Percentiles rank a stretch among this genome's conserved stretches.
Evolutionary conservation across 257 asterid species (phyloP).

Genomic region (Solanum ahanhuiri): DNA sequence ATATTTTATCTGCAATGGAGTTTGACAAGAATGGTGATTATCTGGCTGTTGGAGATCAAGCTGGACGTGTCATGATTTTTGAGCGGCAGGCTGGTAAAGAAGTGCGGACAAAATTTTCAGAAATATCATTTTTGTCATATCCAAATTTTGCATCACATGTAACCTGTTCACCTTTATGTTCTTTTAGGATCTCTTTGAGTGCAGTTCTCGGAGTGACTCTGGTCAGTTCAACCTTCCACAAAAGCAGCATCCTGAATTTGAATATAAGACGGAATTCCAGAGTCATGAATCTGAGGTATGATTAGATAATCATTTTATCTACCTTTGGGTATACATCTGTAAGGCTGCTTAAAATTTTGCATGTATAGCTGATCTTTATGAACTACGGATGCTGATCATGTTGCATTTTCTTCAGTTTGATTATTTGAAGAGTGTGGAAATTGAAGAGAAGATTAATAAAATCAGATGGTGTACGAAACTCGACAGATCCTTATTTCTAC

Average conservation of each 20-base stretch:
- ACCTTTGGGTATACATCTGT: background rate
- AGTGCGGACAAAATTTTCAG: constrained; percentile 28
- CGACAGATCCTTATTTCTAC: constrained; percentile 46
- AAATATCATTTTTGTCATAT: background rate
- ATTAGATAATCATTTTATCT: background rate
- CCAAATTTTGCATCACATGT: background rate
- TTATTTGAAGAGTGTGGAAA: constrained; percentile 75
- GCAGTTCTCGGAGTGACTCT: constrained; percentile 40
- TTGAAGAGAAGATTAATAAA: constrained; percentile 72
- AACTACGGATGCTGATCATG: constrained; percentile 15
- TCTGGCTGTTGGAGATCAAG: constrained; percentile 75
- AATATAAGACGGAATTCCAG: constrained; percentile 77
- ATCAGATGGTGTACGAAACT: constrained; percentile 50
- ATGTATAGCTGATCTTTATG: background rate
- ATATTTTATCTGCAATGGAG: constrained; percentile 59
- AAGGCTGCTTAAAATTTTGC: background rate
- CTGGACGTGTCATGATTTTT: constrained; percentile 70
- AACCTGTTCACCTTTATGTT: background rate
- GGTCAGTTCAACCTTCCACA: constrained; percentile 37
- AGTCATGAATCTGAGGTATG: constrained; percentile 88
- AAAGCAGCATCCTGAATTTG: constrained; percentile 41
- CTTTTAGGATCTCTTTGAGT: constrained; percentile 31
- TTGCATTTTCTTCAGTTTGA: constrained; percentile 48
- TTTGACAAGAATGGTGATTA: constrained; percentile 58
- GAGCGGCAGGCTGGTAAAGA: constrained; percentile 37